These are phyloP conservation scores for Fraxinus xanthoxyloides DNA, from an alignment of 305 asterid species.

Conservation along the genomic window DNA sequence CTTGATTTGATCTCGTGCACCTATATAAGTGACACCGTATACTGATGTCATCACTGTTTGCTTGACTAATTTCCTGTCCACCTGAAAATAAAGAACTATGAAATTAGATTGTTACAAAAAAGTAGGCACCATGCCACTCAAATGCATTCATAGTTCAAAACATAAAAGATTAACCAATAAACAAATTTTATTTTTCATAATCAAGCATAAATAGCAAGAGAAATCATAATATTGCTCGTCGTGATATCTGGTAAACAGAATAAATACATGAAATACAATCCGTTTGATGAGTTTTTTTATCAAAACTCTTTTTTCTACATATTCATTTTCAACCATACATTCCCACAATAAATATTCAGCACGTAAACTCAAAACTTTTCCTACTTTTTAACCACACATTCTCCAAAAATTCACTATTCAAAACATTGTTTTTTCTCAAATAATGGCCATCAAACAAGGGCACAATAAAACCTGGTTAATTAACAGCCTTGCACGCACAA, in stretches of 20 bases:
- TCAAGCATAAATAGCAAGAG: conserved; percentile 10
- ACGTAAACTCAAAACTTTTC: neutral
- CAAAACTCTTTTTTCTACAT: neutral
- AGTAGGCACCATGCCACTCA: conserved; percentile 8
- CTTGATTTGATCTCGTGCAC: conserved; percentile 93
- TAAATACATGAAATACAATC: conserved; percentile 7
- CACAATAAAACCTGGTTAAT: conserved; percentile 59
- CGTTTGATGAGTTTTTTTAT: neutral
- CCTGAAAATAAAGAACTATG: conserved; percentile 44
- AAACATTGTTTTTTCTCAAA: neutral
- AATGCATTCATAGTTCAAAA: conserved; percentile 9
- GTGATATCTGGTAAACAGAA: neutral
- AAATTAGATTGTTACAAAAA: conserved; percentile 13
- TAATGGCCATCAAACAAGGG: no score
- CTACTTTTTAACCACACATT: neutral
- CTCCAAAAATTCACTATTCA: neutral
- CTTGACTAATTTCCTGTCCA: conserved; percentile 94
- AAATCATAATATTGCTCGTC: neutral
- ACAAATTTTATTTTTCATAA: neutral
- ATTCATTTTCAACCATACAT: neutral
- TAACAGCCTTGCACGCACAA: conserved; percentile 61
- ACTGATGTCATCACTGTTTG: conserved; percentile 99
- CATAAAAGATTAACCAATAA: neutral
- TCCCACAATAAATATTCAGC: neutral
- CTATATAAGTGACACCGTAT: conserved; percentile 92